Evolutionary conservation across 345 rosid species (phyloP).

Genomic region (Gynandropsis gynandra): DNA sequence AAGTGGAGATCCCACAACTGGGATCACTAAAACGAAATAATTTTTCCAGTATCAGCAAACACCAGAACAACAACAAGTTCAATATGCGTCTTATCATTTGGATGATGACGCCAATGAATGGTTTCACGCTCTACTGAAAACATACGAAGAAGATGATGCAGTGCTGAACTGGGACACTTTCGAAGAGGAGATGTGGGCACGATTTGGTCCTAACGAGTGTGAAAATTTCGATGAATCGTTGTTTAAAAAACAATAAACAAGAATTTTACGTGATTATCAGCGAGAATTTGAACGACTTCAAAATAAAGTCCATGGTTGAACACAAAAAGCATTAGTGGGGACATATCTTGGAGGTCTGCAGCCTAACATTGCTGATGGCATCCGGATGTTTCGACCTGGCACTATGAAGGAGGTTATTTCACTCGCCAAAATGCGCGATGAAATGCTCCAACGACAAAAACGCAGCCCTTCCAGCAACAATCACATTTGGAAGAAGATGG

Average conservation of each 20-base stretch:
- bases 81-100: background rate
- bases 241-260: background rate
- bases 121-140: background rate
- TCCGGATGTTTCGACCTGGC: conserved; percentile 3
- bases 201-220: background rate
- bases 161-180: background rate
- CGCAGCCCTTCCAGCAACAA: background rate
- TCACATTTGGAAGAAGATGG: no score
- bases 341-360: background rate
- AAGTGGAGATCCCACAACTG: background rate
- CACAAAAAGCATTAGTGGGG: background rate
- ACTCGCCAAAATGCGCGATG: background rate
- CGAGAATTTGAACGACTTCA: background rate
- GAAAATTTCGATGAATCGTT: background rate
- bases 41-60: background rate
- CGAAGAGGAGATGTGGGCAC: background rate
- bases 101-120: background rate
- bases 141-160: no score
- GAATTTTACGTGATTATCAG: background rate
- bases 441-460: background rate
- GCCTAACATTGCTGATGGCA: background rate
- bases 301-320: background rate
- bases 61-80: background rate
- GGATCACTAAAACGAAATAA: background rate
- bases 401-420: background rate